Conservation (phyloP, 371 early-diverging fungal genomes). For the Funneliformis caledonium region DNA sequence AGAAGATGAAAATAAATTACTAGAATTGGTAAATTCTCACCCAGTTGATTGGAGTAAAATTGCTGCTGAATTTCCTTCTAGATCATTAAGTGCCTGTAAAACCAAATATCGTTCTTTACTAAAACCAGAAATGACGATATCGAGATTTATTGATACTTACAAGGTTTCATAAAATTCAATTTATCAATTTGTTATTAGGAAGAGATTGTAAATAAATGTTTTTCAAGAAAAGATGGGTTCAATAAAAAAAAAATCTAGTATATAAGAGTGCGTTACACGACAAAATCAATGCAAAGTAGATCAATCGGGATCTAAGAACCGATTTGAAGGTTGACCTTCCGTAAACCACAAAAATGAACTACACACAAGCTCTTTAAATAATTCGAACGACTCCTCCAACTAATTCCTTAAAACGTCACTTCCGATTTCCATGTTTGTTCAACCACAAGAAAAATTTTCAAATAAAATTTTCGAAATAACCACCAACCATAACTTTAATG, state of each 20-base stretch:
- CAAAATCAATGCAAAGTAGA: neutral
- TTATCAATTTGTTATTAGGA: too few relatives aligned
- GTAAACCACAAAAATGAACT: neutral
- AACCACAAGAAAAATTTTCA: conserved; percentile 22
- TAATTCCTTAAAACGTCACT: neutral
- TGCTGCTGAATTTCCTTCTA: conserved; percentile 6
- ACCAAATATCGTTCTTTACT: conserved; percentile 25
- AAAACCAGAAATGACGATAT: neutral
- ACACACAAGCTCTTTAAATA: too few relatives aligned
- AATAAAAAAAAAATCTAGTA: too few relatives aligned
- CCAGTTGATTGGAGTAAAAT: conserved; percentile 19
- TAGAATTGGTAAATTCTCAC: neutral
- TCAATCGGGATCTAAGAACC: neutral
- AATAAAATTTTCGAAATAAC: neutral
- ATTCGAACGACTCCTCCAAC: neutral
- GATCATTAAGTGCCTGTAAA: conserved; percentile 5
- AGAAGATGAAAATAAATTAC: conserved; percentile 13
- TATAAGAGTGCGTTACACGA: too few relatives aligned
- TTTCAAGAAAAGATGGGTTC: too few relatives aligned
- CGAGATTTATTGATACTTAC: neutral
- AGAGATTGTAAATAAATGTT: too few relatives aligned
- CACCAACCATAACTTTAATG: neutral
- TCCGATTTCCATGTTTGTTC: conserved; percentile 30
- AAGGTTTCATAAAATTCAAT: neutral
- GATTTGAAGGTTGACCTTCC: neutral